Conservation (phyloP, 78 protist genomes). For the Creolimax fragrantissima region DNA sequence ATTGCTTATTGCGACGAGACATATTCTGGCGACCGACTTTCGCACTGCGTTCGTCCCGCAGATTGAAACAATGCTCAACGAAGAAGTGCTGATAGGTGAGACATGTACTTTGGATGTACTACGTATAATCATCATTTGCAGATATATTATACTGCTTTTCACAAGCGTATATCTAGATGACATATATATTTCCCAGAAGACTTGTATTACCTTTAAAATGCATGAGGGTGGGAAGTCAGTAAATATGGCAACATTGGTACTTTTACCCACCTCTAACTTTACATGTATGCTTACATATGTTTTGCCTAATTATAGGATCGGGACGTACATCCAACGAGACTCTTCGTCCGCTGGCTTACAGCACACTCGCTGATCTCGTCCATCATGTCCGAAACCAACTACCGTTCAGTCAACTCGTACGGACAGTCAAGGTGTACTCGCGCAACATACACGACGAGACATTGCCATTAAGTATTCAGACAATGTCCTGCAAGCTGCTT, state of each 20-base stretch:
- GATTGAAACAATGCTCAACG: constrained; percentile 72
- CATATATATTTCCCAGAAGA: too few relatives aligned
- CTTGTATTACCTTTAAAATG: not conserved
- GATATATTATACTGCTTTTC: not conserved
- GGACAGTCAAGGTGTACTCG: constrained; percentile 59
- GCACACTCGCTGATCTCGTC: constrained; percentile 78
- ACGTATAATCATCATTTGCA: not conserved
- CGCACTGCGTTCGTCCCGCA: constrained; percentile 62
- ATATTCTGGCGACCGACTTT: constrained; percentile 75
- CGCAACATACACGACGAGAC: constrained; percentile 70
- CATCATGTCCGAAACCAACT: constrained; percentile 68
- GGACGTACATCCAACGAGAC: constrained; percentile 49
- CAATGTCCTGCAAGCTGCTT: constrained; percentile 69
- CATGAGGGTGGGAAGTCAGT: too few relatives aligned
- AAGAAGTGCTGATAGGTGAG: constrained; percentile 53
- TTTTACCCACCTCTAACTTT: too few relatives aligned
- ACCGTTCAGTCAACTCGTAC: constrained; percentile 42
- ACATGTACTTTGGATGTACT: too few relatives aligned
- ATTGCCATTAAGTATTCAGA: constrained; percentile 68
- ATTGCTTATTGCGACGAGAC: constrained; percentile 69
- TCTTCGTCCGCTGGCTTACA: constrained; percentile 74
- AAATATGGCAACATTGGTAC: too few relatives aligned
- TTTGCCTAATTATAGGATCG: too few relatives aligned
- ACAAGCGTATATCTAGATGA: too few relatives aligned
- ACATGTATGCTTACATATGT: too few relatives aligned